These are phyloP conservation scores for Penicillium glabrum DNA, from an alignment of 2,329 filamentous ascomycete genomes.

Conservation along the genomic window DNA sequence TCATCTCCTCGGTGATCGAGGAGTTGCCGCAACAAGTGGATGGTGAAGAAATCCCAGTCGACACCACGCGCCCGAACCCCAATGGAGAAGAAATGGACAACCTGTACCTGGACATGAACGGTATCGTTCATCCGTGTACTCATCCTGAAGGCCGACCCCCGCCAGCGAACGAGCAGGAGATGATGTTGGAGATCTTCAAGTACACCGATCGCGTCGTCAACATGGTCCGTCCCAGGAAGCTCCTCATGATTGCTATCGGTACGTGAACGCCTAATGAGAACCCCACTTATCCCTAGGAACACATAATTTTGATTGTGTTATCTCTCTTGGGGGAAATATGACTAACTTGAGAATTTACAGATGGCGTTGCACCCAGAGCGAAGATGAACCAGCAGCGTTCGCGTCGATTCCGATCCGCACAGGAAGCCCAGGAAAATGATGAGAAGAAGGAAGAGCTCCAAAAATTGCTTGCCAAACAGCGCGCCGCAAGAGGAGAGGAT, in stretches of 20 bases:
- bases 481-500: conserved; percentile 59
- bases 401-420: conserved; percentile 87
- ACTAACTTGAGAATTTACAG: conserved; percentile 44
- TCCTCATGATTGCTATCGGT: conserved; percentile 97
- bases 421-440: conserved; percentile 92
- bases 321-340: background rate
- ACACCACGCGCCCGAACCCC: conserved; percentile 81
- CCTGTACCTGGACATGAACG: conserved; percentile 98
- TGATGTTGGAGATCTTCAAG: conserved; percentile 98
- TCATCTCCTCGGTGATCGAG: conserved; percentile 87
- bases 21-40: conserved; percentile 79
- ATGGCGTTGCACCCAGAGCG: conserved; percentile 93
- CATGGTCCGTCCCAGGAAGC: conserved; percentile 94
- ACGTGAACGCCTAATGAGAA: conserved; percentile 12
- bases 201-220: conserved; percentile 99
- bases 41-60: conserved; percentile 79
- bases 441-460: conserved; percentile 85
- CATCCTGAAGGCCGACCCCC: conserved; percentile 92
- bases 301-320: no score
- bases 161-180: conserved; percentile 92
- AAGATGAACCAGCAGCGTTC: conserved; percentile 99
- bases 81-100: conserved; percentile 99
- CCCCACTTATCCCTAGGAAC: no score
- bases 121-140: conserved; percentile 97
- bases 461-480: conserved; percentile 79